A percentile compares a stretch with the other conserved stretches of the same genome.
Conservation (phyloP, 305 asterid genomes). For the Fraxinus platypoda region DNA sequence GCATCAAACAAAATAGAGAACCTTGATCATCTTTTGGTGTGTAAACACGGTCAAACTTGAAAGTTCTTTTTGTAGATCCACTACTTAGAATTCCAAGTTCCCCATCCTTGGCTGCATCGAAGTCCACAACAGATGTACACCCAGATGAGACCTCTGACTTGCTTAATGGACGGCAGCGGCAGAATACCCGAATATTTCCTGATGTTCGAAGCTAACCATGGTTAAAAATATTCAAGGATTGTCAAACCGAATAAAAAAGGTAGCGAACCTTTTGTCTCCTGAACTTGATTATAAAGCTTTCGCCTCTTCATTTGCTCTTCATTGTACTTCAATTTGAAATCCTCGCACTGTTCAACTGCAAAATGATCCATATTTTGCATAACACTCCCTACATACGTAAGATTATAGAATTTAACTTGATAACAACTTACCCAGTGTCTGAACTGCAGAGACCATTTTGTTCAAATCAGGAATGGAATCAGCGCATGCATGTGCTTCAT, state of each 20-base stretch:
- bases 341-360: slow-evolving; percentile 93
- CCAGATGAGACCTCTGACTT: slow-evolving; percentile 59
- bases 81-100: slow-evolving; percentile 69
- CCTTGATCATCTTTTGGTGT: slow-evolving; percentile 94
- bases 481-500: slow-evolving; percentile 80
- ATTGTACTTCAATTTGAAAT: slow-evolving; percentile 79
- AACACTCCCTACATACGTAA: not conserved
- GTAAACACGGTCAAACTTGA: slow-evolving; percentile 89
- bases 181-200: slow-evolving; percentile 96
- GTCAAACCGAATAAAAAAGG: not conserved
- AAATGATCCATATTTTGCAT: slow-evolving; percentile 20
- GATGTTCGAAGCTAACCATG: slow-evolving; percentile 23
- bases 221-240: slow-evolving; percentile 20
- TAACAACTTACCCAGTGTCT: slow-evolving; percentile 70
- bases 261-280: slow-evolving; percentile 80
- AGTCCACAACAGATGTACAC: slow-evolving; percentile 66
- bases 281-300: slow-evolving; percentile 85
- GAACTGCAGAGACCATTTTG: slow-evolving; percentile 88
- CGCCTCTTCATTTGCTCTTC: slow-evolving; percentile 90
- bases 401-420: slow-evolving; percentile 2
- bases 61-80: slow-evolving; percentile 63
- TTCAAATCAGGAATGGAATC: slow-evolving; percentile 83
- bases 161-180: slow-evolving; percentile 96
- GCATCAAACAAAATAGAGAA: slow-evolving; percentile 16
- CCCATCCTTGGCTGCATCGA: slow-evolving; percentile 88